A percentile compares a stretch with the other conserved stretches of the same genome.
Conservation (phyloP, 108 stramenopile species). For the Skeletonema costatum region DNA sequence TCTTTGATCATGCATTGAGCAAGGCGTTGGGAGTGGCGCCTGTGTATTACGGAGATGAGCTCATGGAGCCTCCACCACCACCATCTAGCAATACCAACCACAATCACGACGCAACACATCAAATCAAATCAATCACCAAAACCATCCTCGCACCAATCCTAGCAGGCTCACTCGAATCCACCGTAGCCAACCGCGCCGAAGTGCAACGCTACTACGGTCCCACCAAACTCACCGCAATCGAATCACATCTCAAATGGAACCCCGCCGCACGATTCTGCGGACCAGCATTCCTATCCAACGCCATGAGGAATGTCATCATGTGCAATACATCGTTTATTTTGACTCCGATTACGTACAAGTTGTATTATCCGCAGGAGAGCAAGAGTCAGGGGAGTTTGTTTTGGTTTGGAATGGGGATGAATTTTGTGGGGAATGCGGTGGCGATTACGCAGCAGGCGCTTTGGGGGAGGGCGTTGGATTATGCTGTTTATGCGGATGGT, state of each 20-base stretch:
- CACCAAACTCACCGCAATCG: slow-evolving; percentile 46
- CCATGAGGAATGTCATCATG: slow-evolving; percentile 65
- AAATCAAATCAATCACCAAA: slow-evolving; percentile 36
- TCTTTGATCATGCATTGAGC: slow-evolving; percentile 60
- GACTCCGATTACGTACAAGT: slow-evolving; percentile 70
- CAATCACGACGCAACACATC: slow-evolving; percentile 15
- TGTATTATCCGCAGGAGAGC: slow-evolving; percentile 74
- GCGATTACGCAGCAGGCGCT: slow-evolving; percentile 84
- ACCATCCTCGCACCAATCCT: slow-evolving; percentile 56
- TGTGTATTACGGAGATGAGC: slow-evolving; percentile 63
- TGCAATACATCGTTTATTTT: slow-evolving; percentile 64
- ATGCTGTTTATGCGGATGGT: slow-evolving; percentile 8
- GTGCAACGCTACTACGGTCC: slow-evolving; percentile 75
- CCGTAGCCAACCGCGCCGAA: slow-evolving; percentile 76
- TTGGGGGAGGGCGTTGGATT: slow-evolving; percentile 75
- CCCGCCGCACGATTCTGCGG: slow-evolving; percentile 34
- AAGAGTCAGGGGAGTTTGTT: slow-evolving; percentile 63
- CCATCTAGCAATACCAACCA: background rate
- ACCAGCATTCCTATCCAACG: slow-evolving; percentile 52
- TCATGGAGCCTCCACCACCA: slow-evolving; percentile 57
- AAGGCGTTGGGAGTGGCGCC: slow-evolving; percentile 51
- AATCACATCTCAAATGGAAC: slow-evolving; percentile 38
- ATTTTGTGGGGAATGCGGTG: slow-evolving; percentile 71
- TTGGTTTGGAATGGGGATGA: slow-evolving; percentile 75
- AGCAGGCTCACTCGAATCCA: slow-evolving; percentile 59